Evolutionary conservation across 1,284 basidiomycete species (phyloP).

Genomic region (Volvariella volvacea): DNA sequence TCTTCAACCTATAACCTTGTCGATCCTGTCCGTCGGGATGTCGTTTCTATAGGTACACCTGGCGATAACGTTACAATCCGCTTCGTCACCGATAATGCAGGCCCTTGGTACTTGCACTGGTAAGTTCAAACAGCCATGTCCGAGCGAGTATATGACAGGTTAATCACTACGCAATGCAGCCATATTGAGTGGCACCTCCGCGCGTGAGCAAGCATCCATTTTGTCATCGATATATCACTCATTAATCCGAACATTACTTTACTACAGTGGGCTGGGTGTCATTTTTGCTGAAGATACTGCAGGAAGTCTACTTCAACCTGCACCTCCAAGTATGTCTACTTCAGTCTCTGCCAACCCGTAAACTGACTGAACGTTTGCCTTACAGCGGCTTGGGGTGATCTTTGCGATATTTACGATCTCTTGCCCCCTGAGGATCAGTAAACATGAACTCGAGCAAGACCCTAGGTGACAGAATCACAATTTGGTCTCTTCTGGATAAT

Average conservation of each 20-base stretch:
- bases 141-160: background rate
- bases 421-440: too few relatives aligned
- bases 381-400: background rate
- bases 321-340: background rate
- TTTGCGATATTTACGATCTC: background rate
- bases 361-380: background rate
- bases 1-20: slow-evolving; percentile 28
- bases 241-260: too few relatives aligned
- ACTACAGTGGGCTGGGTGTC: slow-evolving; percentile 7
- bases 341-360: background rate
- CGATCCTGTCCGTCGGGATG: slow-evolving; percentile 30
- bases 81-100: slow-evolving; percentile 14
- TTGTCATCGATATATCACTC: too few relatives aligned
- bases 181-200: slow-evolving; percentile 26
- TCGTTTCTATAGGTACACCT: slow-evolving; percentile 23
- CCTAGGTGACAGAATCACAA: too few relatives aligned
- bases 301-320: background rate
- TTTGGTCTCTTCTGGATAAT: too few relatives aligned
- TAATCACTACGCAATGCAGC: slow-evolving; percentile 9
- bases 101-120: slow-evolving; percentile 12
- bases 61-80: slow-evolving; percentile 15
- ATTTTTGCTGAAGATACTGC: slow-evolving; percentile 8
- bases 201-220: slow-evolving; percentile 13
- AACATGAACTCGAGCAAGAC: too few relatives aligned
- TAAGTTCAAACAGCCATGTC: background rate